phyloP scores from a whole-genome alignment of 225 moss, liverwort and hornwort species.

The Marchantia polymorpha region DNA sequence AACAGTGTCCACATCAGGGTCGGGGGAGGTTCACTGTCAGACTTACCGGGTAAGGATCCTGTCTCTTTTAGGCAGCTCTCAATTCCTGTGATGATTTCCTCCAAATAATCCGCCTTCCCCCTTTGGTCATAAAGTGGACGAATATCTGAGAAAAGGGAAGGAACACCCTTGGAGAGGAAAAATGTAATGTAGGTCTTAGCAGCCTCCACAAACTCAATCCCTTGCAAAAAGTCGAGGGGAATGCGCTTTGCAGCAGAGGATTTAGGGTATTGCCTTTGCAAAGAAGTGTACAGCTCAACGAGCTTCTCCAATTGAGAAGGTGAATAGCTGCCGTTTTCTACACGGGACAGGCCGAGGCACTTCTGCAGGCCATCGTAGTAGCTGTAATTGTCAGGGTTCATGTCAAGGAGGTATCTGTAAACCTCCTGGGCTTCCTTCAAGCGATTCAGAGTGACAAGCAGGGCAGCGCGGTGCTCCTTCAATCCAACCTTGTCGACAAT shows the following conservation, averaged over 20 bases:
- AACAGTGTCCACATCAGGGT: slow-evolving; percentile 93
- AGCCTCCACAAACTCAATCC: slow-evolving; percentile 58
- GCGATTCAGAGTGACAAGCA: slow-evolving; percentile 61
- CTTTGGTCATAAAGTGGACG: slow-evolving; percentile 71
- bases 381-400: slow-evolving; percentile 93
- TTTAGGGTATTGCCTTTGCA: slow-evolving; percentile 69
- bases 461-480: slow-evolving; percentile 73
- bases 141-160: slow-evolving; percentile 93
- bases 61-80: slow-evolving; percentile 58
- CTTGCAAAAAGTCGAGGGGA: slow-evolving; percentile 89
- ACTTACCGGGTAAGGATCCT: slow-evolving; percentile 64
- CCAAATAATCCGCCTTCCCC: slow-evolving; percentile 81
- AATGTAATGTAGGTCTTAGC: slow-evolving; percentile 66
- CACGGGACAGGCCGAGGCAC: slow-evolving; percentile 63
- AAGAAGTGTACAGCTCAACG: slow-evolving; percentile 56
- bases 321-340: slow-evolving; percentile 43
- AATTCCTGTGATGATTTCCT: slow-evolving; percentile 63
- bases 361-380: slow-evolving; percentile 92
- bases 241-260: slow-evolving; percentile 98
- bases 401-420: slow-evolving; percentile 76
- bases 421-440: slow-evolving; percentile 73
- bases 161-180: slow-evolving; percentile 91
- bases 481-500: slow-evolving; percentile 86
- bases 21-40: slow-evolving; percentile 72
- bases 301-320: slow-evolving; percentile 67